Base-by-base conservation (phyloP, 2,329 filamentous ascomycete species). In the Xylaria hypoxylon region DNA sequence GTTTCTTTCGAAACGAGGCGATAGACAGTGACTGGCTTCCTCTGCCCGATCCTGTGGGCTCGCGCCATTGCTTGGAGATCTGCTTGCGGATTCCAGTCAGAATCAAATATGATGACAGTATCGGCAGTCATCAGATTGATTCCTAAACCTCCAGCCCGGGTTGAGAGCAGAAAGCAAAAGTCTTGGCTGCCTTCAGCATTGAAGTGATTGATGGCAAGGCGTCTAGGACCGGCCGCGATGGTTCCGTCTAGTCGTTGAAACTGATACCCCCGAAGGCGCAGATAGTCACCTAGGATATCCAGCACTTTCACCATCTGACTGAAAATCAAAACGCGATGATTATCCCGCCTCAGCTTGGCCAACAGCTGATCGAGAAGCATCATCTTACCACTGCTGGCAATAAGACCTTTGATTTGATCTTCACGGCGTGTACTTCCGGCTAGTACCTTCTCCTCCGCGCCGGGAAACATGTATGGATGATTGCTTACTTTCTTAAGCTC, bases 231-330 rank as follows among this genome's bases (percentile, higher is more conserved):
- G 13, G 96, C 92, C 38, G 93, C 91, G 71, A 99, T 97, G 2
- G 96, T 99, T 72, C 96, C 96, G 77, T 99, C 96, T 7, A 99
- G 87, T 19, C 96, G 89, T 77, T 99, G 96, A 76, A 96, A 98
- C 65, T 96, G 90, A 79, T 98, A 96, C n/a, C 94, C 94, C 69
- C 96, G 91, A 59, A 96, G 87, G 58, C 93, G 92, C 71, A 98
- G 88, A 77, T 99, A 99, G 75, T 99, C 95, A 51, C 93, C 93
- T 1, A 99, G 85, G 59, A 99, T 96, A 75, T 99, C 94, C 24
- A 99, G 87, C 92, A 99, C 98, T 77, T 93, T 96, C 40, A 99
- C 96, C 96, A 99, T 99, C 78, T 99, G 96, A 78, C 95, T 98
- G 84, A 99, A 99, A 71, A 99, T 98, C 69, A 99, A 83, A 13